Percentiles rank a stretch among this genome's conserved stretches.
phyloP scores from a whole-genome alignment of 2,329 filamentous ascomycete species.

The Dactylellina drechsleri region DNA sequence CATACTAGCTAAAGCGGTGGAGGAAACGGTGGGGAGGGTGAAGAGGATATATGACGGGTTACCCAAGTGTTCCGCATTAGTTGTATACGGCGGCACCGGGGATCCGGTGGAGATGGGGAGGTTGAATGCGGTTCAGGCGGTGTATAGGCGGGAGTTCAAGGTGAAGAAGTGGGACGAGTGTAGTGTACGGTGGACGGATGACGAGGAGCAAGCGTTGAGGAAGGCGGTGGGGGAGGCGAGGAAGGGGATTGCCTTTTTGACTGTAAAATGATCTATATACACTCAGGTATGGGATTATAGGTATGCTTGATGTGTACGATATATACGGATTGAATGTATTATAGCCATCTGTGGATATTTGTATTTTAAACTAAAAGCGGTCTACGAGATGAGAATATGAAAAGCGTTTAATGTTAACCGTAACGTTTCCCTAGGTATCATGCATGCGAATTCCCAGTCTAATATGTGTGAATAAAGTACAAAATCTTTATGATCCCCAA shows the following conservation, averaged over 20 bases:
- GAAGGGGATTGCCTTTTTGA: constrained; percentile 72
- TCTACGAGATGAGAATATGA: constrained; percentile 1
- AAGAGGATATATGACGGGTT: constrained; percentile 69
- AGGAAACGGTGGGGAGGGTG: constrained; percentile 63
- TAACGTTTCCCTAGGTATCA: constrained; percentile 27
- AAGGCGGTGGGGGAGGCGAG: constrained; percentile 69
- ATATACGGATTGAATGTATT: background rate
- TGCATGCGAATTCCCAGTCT: constrained; percentile 33
- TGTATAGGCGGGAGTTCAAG: constrained; percentile 74
- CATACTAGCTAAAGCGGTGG: constrained; percentile 53
- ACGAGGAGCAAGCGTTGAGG: constrained; percentile 72
- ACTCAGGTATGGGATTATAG: background rate
- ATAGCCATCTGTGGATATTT: too few species aligned
- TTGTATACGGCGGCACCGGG: constrained; percentile 74
- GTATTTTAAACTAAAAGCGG: background rate
- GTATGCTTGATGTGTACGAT: constrained; percentile 14
- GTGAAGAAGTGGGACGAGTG: constrained; percentile 74
- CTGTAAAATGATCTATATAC: constrained; percentile 67
- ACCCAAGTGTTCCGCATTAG: constrained; percentile 73
- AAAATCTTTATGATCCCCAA: constrained; percentile 2
- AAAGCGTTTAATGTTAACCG: background rate
- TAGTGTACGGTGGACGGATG: constrained; percentile 74
- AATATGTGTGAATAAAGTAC: constrained; percentile 14
- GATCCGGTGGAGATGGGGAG: constrained; percentile 74
- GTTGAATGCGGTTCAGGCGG: constrained; percentile 70